A percentile compares a stretch with the other conserved stretches of the same genome.
These are phyloP conservation scores for Leptographium flavum DNA, from an alignment of 2,329 filamentous ascomycete species.

Conservation along the genomic window DNA sequence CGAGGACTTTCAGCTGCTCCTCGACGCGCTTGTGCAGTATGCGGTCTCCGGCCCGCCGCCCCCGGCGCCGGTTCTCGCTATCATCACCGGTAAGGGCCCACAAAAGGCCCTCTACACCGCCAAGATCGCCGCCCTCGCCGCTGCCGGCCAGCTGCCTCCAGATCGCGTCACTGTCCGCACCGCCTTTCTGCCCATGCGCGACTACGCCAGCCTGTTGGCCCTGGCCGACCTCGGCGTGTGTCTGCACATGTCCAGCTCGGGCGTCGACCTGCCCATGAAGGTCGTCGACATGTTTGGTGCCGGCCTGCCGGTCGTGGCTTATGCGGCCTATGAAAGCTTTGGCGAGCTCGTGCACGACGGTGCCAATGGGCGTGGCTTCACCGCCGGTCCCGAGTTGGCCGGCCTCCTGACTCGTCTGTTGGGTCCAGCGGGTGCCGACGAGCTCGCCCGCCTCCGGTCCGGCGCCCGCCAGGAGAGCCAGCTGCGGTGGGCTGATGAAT, in stretches of 20 bases:
- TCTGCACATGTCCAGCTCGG: constrained; percentile 83
- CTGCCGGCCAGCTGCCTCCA: constrained; percentile 48
- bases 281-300: constrained; percentile 98
- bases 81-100: constrained; percentile 92
- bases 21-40: constrained; percentile 68
- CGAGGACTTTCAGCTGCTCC: constrained; percentile 81
- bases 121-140: constrained; percentile 46
- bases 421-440: constrained; percentile 10
- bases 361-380: constrained; percentile 75
- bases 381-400: constrained; percentile 51
- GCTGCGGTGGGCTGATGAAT: constrained; percentile 81
- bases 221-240: constrained; percentile 83
- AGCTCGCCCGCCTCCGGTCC: constrained; percentile 46
- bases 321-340: constrained; percentile 76
- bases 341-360: constrained; percentile 80
- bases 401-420: constrained; percentile 53
- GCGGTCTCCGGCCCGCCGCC: constrained; percentile 13
- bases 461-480: constrained; percentile 64
- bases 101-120: constrained; percentile 63
- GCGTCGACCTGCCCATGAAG: constrained; percentile 96
- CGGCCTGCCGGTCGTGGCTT: constrained; percentile 79
- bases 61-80: constrained; percentile 69
- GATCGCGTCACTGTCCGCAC: constrained; percentile 63
- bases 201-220: constrained; percentile 75
- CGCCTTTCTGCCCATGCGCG: constrained; percentile 69